Evolutionary conservation across 805 yeast species (phyloP).

Genomic region (Suhomyces emberorum): DNA sequence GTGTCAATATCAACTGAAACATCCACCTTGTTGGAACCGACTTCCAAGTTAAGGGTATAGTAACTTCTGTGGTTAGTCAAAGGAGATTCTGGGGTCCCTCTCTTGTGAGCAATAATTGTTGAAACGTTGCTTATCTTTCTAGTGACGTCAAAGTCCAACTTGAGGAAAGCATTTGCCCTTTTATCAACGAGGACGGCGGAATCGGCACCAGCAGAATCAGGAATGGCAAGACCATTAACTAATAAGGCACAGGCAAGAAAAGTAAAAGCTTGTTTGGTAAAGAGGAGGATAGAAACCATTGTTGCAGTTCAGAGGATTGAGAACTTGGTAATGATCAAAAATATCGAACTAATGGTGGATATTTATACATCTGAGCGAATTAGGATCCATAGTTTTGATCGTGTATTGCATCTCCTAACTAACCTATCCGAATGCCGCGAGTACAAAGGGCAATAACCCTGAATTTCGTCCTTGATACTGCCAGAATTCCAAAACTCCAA

Average conservation of each 20-base stretch:
- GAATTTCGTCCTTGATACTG: not conserved
- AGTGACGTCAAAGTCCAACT: slow-evolving; percentile 4
- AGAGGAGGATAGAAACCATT: not conserved
- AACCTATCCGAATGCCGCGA: not conserved
- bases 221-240: not conserved
- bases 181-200: not conserved
- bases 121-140: not conserved
- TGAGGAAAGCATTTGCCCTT: slow-evolving; percentile 1
- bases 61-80: slow-evolving; percentile 5
- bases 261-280: not conserved
- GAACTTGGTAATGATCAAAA: not conserved
- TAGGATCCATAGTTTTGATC: too few relatives aligned
- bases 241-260: not conserved
- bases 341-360: not conserved
- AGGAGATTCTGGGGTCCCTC: not conserved
- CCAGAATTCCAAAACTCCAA: not conserved
- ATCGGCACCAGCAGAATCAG: not conserved
- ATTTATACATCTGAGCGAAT: too few relatives aligned
- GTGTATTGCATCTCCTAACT: too few relatives aligned
- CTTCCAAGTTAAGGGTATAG: slow-evolving; percentile 7
- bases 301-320: not conserved
- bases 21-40: slow-evolving; percentile 10
- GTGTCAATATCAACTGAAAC: slow-evolving; percentile 13
- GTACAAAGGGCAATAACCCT: not conserved
- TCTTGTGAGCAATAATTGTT: not conserved